Evolutionary conservation across 306 rosid species (phyloP).

Genomic region (Quercus ilex): DNA sequence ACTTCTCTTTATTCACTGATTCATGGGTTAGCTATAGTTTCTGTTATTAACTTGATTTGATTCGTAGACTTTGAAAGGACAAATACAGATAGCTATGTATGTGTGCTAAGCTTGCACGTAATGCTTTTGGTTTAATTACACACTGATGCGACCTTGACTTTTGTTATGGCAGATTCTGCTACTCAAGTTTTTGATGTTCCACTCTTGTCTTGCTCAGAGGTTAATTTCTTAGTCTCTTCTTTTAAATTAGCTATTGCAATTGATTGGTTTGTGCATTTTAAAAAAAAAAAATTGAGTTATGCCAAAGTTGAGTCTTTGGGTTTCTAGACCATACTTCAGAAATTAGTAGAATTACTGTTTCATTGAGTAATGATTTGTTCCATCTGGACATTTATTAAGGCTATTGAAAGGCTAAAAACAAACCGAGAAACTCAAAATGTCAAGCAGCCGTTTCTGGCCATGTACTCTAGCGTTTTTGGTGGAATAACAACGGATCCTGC

Average conservation of each 20-base stretch:
- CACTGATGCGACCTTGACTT: not conserved
- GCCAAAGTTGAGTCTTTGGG: not conserved
- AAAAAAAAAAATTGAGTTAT: not conserved
- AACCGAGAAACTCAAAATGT: slow-evolving; percentile 49
- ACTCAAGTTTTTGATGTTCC: slow-evolving; percentile 44
- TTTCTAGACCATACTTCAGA: not conserved
- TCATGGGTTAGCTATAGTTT: not conserved
- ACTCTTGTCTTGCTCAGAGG: slow-evolving; percentile 55
- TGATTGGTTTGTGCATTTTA: not conserved
- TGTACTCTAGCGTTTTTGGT: slow-evolving; percentile 87
- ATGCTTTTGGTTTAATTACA: not conserved
- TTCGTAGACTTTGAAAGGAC: not conserved
- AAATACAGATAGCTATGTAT: not conserved
- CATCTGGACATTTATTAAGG: slow-evolving; percentile 31
- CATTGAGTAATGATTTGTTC: slow-evolving; percentile 2
- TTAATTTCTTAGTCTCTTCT: slow-evolving; percentile 10
- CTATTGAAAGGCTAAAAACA: slow-evolving; percentile 45
- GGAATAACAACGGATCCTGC: slow-evolving; percentile 80
- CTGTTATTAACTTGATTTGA: not conserved
- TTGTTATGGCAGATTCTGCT: slow-evolving; percentile 39
- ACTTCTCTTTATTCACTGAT: not conserved
- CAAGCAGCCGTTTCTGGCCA: slow-evolving; percentile 67
- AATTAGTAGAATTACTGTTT: not conserved
- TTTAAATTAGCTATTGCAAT: not conserved
- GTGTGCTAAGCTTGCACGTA: not conserved